A percentile compares a stretch with the other conserved stretches of the same genome.
phyloP scores from a whole-genome alignment of 495 filamentous ascomycete species.

The Penicillium odoratum region DNA sequence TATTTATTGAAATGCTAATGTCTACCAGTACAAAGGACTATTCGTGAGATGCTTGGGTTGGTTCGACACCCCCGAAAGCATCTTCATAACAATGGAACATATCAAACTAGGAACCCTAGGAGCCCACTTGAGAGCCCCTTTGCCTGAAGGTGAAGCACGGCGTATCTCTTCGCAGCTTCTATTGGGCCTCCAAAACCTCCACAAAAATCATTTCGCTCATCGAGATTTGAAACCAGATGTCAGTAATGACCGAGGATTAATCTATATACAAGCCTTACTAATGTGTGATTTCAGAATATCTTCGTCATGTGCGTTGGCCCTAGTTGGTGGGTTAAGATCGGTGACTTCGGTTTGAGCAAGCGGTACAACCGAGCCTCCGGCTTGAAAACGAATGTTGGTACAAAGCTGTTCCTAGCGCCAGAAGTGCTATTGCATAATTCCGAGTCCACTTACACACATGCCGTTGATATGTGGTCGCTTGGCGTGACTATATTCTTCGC shows the following conservation, averaged over 20 bases:
- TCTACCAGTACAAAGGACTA: conserved; percentile 14
- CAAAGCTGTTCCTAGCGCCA: too few species aligned
- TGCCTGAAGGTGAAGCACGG: conserved; percentile 39
- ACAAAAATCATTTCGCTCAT: conserved; percentile 45
- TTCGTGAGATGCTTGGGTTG: conserved; percentile 37
- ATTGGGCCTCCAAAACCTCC: conserved; percentile 44
- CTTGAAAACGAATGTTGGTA: too few species aligned
- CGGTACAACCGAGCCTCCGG: too few species aligned
- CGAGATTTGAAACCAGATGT: conserved; percentile 52
- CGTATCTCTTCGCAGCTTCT: conserved; percentile 42
- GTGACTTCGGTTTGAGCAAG: too few species aligned
- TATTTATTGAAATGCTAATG: background rate
- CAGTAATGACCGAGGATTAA: too few species aligned
- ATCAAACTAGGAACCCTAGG: conserved; percentile 20
- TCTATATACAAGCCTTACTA: too few species aligned
- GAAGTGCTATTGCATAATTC: too few species aligned
- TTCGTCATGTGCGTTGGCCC: too few species aligned
- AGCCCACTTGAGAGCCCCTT: conserved; percentile 12
- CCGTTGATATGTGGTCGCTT: conserved; percentile 13
- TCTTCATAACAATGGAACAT: conserved; percentile 44
- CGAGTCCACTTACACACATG: conserved; percentile 8
- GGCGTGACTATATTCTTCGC: conserved; percentile 8
- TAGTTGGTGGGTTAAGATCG: too few species aligned
- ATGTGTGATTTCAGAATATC: too few species aligned
- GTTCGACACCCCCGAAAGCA: conserved; percentile 26